Percentiles rank a stretch among this genome's conserved stretches.
Conservation (phyloP, 805 yeast species). For the Yamadazyma sp. region DNA sequence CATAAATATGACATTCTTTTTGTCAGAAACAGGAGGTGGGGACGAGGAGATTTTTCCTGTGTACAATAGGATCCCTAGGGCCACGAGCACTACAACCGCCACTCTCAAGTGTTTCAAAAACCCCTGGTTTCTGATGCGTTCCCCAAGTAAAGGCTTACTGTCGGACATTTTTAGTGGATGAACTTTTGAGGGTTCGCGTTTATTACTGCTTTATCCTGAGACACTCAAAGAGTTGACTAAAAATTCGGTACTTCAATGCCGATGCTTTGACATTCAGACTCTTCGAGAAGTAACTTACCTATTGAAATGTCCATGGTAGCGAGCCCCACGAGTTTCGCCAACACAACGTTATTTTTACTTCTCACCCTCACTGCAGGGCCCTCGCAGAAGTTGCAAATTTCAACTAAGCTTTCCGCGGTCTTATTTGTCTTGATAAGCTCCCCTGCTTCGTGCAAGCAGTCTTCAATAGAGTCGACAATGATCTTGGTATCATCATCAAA, state of each 20-base stretch:
- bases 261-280: background rate
- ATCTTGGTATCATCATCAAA: constrained; percentile 40
- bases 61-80: constrained; percentile 2
- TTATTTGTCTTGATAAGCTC: constrained; percentile 50
- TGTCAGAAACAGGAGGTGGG: constrained; percentile 20
- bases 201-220: no score
- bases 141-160: constrained; percentile 6
- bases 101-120: constrained; percentile 2
- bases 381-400: constrained; percentile 42
- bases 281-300: constrained; percentile 41
- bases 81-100: constrained; percentile 2
- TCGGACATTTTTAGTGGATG: constrained; percentile 6
- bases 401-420: constrained; percentile 42
- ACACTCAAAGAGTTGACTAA: no score
- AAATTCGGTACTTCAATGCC: constrained; percentile 4
- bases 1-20: constrained; percentile 78
- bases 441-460: constrained; percentile 61
- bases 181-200: background rate
- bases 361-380: constrained; percentile 4
- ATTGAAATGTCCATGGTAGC: constrained; percentile 63
- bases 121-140: constrained; percentile 3
- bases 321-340: constrained; percentile 60
- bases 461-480: constrained; percentile 60
- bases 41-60: background rate
- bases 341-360: constrained; percentile 29